Evolutionary conservation across 1,284 basidiomycete genomes (phyloP).

Genomic region (Schizopora paradoxa): DNA sequence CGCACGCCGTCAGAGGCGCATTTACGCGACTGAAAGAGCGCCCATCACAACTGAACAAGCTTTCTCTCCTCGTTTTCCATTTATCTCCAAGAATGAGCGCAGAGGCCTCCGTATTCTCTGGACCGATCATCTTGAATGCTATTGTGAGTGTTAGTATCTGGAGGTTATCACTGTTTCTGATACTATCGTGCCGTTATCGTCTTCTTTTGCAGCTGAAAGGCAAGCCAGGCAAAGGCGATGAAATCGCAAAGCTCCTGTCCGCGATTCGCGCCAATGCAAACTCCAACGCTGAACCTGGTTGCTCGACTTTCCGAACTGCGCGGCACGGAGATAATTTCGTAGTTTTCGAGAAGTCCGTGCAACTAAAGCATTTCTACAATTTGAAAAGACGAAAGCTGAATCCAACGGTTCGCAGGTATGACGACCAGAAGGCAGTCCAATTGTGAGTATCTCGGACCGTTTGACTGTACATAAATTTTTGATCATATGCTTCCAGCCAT

Average conservation of each 20-base stretch:
- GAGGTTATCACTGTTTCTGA: no score
- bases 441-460: no score
- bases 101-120: no score
- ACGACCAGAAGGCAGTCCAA: slow-evolving; percentile 7
- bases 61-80: no score
- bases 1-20: no score
- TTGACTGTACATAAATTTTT: neutral
- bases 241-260: slow-evolving; percentile 9
- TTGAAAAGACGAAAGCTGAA: no score
- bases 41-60: no score
- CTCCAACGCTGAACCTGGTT: slow-evolving; percentile 13
- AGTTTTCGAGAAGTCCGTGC: slow-evolving; percentile 14
- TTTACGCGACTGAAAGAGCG: no score
- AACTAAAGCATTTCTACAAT: neutral
- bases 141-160: no score
- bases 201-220: slow-evolving; percentile 7
- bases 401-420: slow-evolving; percentile 11
- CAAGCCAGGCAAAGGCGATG: slow-evolving; percentile 15
- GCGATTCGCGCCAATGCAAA: slow-evolving; percentile 14
- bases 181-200: no score
- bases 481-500: slow-evolving; percentile 5
- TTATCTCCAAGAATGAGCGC: no score
- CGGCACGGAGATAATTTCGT: slow-evolving; percentile 10
- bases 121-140: no score
- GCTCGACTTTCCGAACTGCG: slow-evolving; percentile 10